Conservation (phyloP, 1,139 yeast genomes). For the Candida smagusa region DNA sequence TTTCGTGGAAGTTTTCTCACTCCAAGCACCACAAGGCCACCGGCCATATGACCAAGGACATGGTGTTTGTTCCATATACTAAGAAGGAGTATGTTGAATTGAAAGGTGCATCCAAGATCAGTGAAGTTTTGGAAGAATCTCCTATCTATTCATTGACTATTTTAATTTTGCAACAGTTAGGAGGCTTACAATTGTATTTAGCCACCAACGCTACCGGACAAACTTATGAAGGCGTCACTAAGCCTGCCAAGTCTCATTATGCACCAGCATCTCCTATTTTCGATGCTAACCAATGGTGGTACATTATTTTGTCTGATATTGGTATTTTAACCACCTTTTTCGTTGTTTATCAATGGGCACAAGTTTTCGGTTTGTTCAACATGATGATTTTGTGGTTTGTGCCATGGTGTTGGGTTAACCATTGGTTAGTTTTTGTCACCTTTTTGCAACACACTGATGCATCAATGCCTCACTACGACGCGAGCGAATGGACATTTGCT, state of each 20-base stretch:
- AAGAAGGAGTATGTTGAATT: constrained; percentile 36
- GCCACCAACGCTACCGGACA: constrained; percentile 56
- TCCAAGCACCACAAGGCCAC: constrained; percentile 65
- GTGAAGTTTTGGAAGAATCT: constrained; percentile 52
- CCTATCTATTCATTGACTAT: constrained; percentile 47
- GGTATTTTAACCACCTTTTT: constrained; percentile 44
- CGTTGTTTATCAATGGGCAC: constrained; percentile 47
- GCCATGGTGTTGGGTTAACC: constrained; percentile 58
- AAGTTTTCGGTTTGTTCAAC: constrained; percentile 46
- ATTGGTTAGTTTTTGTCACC: constrained; percentile 63
- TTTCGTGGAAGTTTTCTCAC: constrained; percentile 61
- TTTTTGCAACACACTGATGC: constrained; percentile 61
- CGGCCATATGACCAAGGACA: constrained; percentile 58
- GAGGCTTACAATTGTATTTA: constrained; percentile 51
- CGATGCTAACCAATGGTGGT: constrained; percentile 56
- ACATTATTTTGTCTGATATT: constrained; percentile 49
- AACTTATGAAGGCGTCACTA: constrained; percentile 32
- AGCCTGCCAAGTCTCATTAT: constrained; percentile 42
- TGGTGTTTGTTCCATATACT: constrained; percentile 58
- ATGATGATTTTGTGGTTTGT: constrained; percentile 50
- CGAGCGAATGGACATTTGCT: constrained; percentile 59
- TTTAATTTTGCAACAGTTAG: constrained; percentile 50
- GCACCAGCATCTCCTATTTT: constrained; percentile 53
- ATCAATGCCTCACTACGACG: constrained; percentile 55
- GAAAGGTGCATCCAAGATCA: constrained; percentile 25